A percentile compares a stretch with the other conserved stretches of the same genome.
Conservation (phyloP, 352 stramenopile genomes). For the Phytophthora litchii region DNA sequence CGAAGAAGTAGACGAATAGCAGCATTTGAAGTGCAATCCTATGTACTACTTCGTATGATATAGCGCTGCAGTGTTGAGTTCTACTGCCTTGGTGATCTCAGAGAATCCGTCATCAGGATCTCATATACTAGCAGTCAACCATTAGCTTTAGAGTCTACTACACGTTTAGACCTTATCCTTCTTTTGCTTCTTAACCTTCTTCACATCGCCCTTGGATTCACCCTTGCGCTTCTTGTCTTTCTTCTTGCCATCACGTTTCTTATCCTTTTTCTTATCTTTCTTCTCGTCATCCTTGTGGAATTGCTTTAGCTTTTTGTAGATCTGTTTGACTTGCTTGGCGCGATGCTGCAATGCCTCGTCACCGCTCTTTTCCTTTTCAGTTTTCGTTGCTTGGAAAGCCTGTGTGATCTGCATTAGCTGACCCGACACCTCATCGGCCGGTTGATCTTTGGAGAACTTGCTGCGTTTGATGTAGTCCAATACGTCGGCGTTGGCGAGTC, state of each 20-base stretch:
- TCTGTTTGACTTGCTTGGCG: conserved; percentile 74
- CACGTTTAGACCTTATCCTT: conserved; percentile 40
- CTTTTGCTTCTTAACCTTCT: conserved; percentile 64
- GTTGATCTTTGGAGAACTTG: conserved; percentile 71
- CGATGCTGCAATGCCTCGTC: conserved; percentile 43
- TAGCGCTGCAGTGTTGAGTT: conserved; percentile 12
- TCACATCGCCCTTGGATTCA: conserved; percentile 62
- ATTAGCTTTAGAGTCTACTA: conserved; percentile 2
- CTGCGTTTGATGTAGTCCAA: conserved; percentile 70
- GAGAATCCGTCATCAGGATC: background rate
- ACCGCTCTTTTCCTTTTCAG: conserved; percentile 40
- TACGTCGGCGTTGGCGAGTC: conserved; percentile 44
- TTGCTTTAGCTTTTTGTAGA: conserved; percentile 90
- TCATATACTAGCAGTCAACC: background rate
- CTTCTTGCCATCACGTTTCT: conserved; percentile 66
- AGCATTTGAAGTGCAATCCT: conserved; percentile 24
- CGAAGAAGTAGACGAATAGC: conserved; percentile 33
- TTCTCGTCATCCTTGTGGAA: conserved; percentile 72
- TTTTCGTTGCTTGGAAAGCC: conserved; percentile 43
- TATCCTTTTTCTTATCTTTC: conserved; percentile 72
- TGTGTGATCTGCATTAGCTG: conserved; percentile 45
- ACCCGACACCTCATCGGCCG: conserved; percentile 39
- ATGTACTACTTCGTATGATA: conserved; percentile 37
- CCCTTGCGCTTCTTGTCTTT: conserved; percentile 77
- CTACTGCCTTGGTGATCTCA: background rate